These are phyloP conservation scores for Clathrus columnatus DNA, from an alignment of 768 basidiomycete species.

Conservation along the genomic window DNA sequence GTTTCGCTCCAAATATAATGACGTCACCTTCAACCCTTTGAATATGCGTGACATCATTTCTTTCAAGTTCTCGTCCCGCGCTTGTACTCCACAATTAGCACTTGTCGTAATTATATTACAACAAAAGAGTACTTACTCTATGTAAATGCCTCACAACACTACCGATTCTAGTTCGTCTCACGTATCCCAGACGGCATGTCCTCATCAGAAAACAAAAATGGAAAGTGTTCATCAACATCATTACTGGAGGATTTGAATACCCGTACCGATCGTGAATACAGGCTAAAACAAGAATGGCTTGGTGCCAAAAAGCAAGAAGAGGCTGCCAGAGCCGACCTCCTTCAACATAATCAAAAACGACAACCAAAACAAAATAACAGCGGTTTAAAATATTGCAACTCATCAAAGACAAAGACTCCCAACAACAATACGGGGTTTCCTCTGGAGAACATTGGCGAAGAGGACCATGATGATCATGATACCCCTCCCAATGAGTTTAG, in stretches of 20 bases:
- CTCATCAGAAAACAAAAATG: too few relatives aligned
- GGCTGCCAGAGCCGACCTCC: background rate
- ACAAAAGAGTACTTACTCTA: too few relatives aligned
- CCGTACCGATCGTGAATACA: background rate
- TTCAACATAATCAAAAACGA: background rate
- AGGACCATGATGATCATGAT: background rate
- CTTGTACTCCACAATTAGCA: too few relatives aligned
- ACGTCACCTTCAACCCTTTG: too few relatives aligned
- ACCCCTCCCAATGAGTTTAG: background rate
- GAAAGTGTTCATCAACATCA: background rate
- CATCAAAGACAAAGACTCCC: background rate
- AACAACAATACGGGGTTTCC: background rate
- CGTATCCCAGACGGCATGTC: background rate
- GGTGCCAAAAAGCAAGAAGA: background rate
- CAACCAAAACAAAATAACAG: background rate
- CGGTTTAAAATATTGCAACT: too few relatives aligned
- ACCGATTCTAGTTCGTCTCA: background rate
- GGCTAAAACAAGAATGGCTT: background rate
- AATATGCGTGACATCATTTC: too few relatives aligned
- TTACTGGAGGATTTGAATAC: background rate
- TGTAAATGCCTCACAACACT: background rate
- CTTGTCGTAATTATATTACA: background rate
- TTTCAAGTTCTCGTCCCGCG: too few relatives aligned
- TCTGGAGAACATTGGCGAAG: background rate
- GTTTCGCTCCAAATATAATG: background rate